These are phyloP conservation scores for Ceratocystis alfenasii DNA, from an alignment of 2,329 filamentous ascomycete species.

Conservation along the genomic window DNA sequence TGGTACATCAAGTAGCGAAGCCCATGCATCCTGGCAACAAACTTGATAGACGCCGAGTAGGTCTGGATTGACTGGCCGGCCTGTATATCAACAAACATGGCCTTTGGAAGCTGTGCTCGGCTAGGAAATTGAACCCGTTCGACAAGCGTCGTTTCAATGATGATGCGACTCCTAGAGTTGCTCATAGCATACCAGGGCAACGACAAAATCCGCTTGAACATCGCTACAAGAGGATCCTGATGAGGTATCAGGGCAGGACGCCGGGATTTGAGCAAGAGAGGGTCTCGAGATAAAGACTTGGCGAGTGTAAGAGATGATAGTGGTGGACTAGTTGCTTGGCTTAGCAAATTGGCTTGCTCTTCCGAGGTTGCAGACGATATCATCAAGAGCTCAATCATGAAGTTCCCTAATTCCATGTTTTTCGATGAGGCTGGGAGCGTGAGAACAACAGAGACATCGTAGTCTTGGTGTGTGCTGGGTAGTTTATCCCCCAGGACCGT, in stretches of 20 bases:
- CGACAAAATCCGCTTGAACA: conserved; percentile 47
- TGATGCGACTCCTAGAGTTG: conserved; percentile 15
- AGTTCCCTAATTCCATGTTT: conserved; percentile 74
- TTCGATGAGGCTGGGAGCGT: conserved; percentile 63
- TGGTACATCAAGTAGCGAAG: conserved; percentile 80
- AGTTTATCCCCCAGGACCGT: conserved; percentile 36
- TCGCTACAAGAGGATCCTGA: conserved; percentile 54
- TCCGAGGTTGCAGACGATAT: neutral
- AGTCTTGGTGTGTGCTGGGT: conserved; percentile 61
- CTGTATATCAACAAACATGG: conserved; percentile 52
- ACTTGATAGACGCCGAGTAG: conserved; percentile 55
- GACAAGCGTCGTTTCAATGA: conserved; percentile 49
- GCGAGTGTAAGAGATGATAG: conserved; percentile 1
- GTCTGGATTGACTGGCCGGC: conserved; percentile 60
- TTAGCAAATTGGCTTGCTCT: neutral
- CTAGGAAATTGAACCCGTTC: conserved; percentile 55
- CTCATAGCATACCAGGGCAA: conserved; percentile 56
- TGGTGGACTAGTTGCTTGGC: neutral
- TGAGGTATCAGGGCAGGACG: conserved; percentile 74
- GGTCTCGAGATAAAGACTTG: conserved; percentile 2
- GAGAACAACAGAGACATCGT: conserved; percentile 69
- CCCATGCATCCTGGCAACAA: conserved; percentile 65
- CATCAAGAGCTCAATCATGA: conserved; percentile 67
- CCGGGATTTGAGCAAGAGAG: conserved; percentile 49
- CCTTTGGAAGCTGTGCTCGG: conserved; percentile 33